Conservation (phyloP, 2,329 filamentous ascomycete genomes). For the Alternaria angustiovoidea region DNA sequence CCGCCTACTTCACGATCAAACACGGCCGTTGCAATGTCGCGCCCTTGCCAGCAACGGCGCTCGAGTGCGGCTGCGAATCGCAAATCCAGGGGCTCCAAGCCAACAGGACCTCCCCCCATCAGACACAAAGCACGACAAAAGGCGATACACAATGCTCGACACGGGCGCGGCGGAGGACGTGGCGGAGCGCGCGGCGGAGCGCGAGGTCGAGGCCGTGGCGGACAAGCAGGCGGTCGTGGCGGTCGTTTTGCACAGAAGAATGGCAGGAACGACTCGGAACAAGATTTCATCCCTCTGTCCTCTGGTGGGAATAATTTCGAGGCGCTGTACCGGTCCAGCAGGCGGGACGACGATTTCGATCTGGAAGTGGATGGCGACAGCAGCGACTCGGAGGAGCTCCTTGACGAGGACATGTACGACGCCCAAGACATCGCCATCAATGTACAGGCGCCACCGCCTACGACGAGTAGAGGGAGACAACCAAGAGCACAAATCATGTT, state of each 20-base stretch:
- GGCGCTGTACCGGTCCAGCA: conserved; percentile 23
- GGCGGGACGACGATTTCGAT: conserved; percentile 19
- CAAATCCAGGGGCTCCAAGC: conserved; percentile 19
- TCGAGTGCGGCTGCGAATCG: conserved; percentile 32
- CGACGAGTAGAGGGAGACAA: conserved; percentile 1
- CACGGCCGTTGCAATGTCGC: conserved; percentile 26
- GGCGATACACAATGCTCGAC: conserved; percentile 28
- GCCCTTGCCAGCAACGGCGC: conserved; percentile 38
- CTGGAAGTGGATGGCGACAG: conserved; percentile 21
- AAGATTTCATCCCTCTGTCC: conserved; percentile 24
- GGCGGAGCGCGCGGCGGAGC: not conserved
- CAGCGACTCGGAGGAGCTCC: conserved; percentile 5
- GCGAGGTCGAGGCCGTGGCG: conserved; percentile 6
- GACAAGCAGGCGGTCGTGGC: conserved; percentile 10
- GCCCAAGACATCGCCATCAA: conserved; percentile 35
- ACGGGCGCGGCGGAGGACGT: conserved; percentile 10
- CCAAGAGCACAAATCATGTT: conserved; percentile 30
- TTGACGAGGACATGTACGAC: conserved; percentile 25
- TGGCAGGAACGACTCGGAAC: conserved; percentile 9
- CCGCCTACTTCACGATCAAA: not conserved
- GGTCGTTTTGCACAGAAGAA: conserved; percentile 15
- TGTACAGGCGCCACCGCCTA: conserved; percentile 20
- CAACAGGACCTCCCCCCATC: conserved; percentile 25
- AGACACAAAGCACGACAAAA: conserved; percentile 31
- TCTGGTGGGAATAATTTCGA: conserved; percentile 28